Evolutionary conservation across 2,329 filamentous ascomycete genomes (phyloP), one percentile per base, ranked within the genome.

Genomic region (Hypoxylon sp.): DNA sequence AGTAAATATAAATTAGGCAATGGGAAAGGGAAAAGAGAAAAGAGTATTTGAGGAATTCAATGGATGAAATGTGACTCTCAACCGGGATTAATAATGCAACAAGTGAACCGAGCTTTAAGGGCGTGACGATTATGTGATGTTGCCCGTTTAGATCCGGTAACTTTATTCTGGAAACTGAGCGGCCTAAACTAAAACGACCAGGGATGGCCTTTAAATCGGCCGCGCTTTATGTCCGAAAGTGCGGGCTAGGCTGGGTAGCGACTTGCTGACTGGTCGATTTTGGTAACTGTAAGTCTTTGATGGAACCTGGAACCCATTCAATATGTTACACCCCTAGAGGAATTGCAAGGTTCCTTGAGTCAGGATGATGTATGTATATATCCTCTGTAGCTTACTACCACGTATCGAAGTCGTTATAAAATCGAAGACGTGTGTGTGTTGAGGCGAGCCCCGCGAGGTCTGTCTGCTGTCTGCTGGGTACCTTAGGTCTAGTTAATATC

Each of bases 91-190:
- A 77, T 78, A 78, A 78, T 78, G 70, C 60, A 63, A 29, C 39
- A 62, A 68, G 54, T 64, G 68, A 65, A 70, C 69, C 69, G 67
- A 70, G 58, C 68, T 72, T 73, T 58, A 69, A 71, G 70, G 67
- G 64, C 70, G 74, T 75, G 70, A 76, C 72, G 75, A 77, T 77
- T 77, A 77, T 76, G 76, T 78, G 75, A 78, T 78, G 75, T 70
- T 74, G 71, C 70, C 70, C 63, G 71, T 74, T 74, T 76, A 74
- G 70, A 58, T 75, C 72, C 73, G 72, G 73, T 65, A 73, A 73
- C 71, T 74, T 75, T 74, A 73, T 70, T 73, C 58, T 70, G 67
- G 58, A 61, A 65, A 70, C 51, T 50, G 54, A 62, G 55, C 65
- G 63, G 67, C 60, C 58, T 61, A 68, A 46, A 71, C 72, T 72